Conservation (phyloP, 345 rosid species). For the Eucalyptus microcorys region DNA sequence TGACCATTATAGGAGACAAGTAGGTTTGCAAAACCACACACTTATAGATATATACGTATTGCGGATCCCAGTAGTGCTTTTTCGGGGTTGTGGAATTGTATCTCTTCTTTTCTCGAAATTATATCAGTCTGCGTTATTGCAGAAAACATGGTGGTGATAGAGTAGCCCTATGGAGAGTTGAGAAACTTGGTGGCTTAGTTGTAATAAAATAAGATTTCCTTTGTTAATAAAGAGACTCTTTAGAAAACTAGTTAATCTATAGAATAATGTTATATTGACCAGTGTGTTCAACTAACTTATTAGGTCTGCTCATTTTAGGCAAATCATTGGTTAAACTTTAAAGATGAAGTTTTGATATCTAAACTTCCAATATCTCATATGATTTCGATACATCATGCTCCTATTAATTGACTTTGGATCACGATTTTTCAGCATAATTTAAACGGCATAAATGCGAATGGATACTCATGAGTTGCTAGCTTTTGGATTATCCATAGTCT, state of each 20-base stretch:
- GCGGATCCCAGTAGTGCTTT: neutral
- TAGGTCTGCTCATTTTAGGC: neutral
- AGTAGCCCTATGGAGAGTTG: neutral
- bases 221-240: neutral
- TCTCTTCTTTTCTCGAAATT: neutral
- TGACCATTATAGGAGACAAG: neutral
- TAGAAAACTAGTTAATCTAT: neutral
- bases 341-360: neutral
- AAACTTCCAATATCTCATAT: neutral
- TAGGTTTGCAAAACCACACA: neutral
- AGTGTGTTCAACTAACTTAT: neutral
- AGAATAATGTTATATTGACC: neutral
- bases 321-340: neutral
- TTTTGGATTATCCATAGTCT: neutral
- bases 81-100: neutral
- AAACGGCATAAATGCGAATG: neutral
- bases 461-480: neutral
- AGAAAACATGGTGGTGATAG: neutral
- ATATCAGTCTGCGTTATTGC: neutral
- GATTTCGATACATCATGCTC: neutral
- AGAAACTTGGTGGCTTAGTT: neutral
- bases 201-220: neutral
- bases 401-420: neutral
- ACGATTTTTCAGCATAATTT: neutral
- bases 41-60: neutral